Evolutionary conservation across 306 rosid genomes (phyloP).

Genomic region (Begonia fuchsioides): DNA sequence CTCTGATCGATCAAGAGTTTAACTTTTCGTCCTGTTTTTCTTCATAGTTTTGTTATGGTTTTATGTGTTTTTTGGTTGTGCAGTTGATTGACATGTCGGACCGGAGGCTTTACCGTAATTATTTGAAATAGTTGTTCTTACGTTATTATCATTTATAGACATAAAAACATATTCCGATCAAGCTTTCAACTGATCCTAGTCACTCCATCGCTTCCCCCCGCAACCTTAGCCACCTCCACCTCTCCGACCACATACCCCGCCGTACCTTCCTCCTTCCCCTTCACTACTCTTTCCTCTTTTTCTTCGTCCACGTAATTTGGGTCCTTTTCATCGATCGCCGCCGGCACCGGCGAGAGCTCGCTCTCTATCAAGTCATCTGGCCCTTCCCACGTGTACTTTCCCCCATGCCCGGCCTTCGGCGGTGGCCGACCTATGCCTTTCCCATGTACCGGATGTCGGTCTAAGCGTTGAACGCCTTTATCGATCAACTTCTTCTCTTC

Average conservation of each 20-base stretch:
- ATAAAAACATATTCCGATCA: no score
- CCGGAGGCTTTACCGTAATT: no score
- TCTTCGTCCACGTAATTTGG: slow-evolving; percentile 69
- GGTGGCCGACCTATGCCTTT: slow-evolving; percentile 30
- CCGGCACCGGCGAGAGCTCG: slow-evolving; percentile 30
- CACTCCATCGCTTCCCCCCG: slow-evolving; percentile 24
- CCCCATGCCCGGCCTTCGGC: slow-evolving; percentile 61
- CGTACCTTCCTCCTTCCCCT: slow-evolving; percentile 13
- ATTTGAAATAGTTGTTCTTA: no score
- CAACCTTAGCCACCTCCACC: slow-evolving; percentile 46
- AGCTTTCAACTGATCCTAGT: slow-evolving; percentile 12
- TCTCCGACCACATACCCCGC: slow-evolving; percentile 35
- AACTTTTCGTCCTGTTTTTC: no score
- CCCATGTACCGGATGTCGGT: slow-evolving; percentile 57
- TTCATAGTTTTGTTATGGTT: no score
- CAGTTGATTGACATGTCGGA: no score
- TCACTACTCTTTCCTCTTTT: slow-evolving; percentile 18
- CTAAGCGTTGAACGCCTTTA: slow-evolving; percentile 50
- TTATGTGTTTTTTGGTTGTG: no score
- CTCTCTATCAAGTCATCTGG: slow-evolving; percentile 26
- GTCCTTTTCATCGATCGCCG: slow-evolving; percentile 60
- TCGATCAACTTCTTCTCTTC: slow-evolving; percentile 50
- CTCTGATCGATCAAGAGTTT: slow-evolving; percentile 39
- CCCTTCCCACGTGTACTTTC: slow-evolving; percentile 89
- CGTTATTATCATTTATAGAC: no score